These are phyloP conservation scores for Nyctanthes arbortristis DNA, from an alignment of 257 asterid genomes.

Conservation along the genomic window DNA sequence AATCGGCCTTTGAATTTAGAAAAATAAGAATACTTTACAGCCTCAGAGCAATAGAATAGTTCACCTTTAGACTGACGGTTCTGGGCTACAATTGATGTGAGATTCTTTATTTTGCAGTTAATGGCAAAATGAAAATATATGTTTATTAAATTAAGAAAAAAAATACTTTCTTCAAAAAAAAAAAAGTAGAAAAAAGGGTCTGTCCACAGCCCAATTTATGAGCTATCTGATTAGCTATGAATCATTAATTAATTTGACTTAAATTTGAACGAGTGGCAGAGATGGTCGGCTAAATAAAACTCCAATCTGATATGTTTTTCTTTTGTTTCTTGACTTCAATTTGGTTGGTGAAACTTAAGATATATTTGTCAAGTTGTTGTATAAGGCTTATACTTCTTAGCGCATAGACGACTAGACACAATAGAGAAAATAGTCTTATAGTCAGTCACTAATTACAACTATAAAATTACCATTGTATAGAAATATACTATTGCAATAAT, in stretches of 20 bases:
- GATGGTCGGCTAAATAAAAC: not conserved
- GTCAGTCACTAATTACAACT: too few species aligned
- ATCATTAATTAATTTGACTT: not conserved
- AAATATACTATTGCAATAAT: too few species aligned
- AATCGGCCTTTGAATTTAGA: not conserved
- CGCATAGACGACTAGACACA: too few species aligned
- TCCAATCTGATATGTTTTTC: constrained; percentile 1
- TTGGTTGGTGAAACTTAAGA: not conserved
- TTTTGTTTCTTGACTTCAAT: constrained; percentile 1
- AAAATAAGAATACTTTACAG: not conserved
- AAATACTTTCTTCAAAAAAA: too few species aligned
- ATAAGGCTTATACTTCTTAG: too few species aligned
- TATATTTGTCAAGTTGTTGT: too few species aligned
- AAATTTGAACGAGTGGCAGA: not conserved
- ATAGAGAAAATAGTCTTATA: too few species aligned
- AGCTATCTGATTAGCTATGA: too few species aligned
- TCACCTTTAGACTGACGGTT: not conserved
- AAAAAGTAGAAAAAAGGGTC: too few species aligned
- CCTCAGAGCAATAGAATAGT: not conserved
- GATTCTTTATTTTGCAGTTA: constrained; percentile 1
- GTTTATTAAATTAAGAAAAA: not conserved
- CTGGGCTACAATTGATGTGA: not conserved
- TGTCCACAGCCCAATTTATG: not conserved
- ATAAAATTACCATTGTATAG: too few species aligned
- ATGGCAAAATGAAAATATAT: not conserved